Conservation (phyloP, 2,329 filamentous ascomycete genomes). For the Pyrenochaeta sp. region DNA sequence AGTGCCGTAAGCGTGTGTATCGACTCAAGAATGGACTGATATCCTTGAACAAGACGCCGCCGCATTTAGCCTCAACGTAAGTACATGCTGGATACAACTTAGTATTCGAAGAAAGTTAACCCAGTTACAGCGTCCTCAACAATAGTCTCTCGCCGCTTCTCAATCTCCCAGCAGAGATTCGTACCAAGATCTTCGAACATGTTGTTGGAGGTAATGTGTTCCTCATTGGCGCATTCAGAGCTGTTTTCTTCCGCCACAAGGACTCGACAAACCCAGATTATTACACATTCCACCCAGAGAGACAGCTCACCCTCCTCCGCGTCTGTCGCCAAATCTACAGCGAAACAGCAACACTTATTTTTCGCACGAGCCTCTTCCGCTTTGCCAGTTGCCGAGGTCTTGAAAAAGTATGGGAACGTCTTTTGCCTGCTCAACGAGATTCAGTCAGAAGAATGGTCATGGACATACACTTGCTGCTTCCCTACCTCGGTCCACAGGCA, state of each 20-base stretch:
- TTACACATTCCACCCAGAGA: neutral
- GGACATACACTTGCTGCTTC: neutral
- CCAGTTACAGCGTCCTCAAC: neutral
- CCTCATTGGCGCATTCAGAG: neutral
- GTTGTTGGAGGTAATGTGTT: neutral
- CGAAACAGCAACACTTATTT: conserved; percentile 4
- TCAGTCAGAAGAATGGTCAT: neutral
- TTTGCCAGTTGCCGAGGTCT: neutral
- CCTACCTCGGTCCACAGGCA: neutral
- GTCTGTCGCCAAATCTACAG: conserved; percentile 18
- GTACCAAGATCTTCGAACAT: neutral
- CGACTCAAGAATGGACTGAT: neutral
- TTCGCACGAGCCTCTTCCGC: conserved; percentile 11
- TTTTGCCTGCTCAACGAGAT: neutral
- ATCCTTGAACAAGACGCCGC: neutral
- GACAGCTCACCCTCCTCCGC: conserved; percentile 4
- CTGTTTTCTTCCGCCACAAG: neutral
- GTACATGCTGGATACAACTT: neutral
- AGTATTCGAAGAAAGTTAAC: neutral
- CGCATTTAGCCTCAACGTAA: neutral
- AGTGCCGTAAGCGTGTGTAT: neutral
- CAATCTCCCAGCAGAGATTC: conserved; percentile 1
- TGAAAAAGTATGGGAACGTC: neutral
- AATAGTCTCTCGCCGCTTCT: neutral
- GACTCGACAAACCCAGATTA: neutral